Evolutionary conservation across 352 stramenopile species (phyloP).

Genomic region (Phytophthora hibernalis): DNA sequence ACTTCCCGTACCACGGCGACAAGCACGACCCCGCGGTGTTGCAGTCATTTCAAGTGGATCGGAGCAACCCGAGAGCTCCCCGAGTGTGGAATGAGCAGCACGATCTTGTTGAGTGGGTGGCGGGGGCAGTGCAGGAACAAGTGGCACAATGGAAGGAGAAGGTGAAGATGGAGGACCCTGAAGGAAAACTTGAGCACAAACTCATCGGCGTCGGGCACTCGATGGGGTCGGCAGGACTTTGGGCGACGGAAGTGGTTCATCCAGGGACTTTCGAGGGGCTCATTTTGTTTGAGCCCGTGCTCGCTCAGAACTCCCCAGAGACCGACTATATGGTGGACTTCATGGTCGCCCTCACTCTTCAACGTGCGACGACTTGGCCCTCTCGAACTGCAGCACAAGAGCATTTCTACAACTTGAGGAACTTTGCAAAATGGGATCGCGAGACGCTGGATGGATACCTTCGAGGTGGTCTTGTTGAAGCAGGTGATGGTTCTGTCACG

Average conservation of each 20-base stretch:
- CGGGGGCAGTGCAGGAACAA: constrained; percentile 32
- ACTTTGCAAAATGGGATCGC: constrained; percentile 50
- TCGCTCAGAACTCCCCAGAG: constrained; percentile 37
- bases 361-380: constrained; percentile 38
- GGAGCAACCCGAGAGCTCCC: constrained; percentile 33
- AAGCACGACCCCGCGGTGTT: constrained; percentile 31
- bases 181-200: constrained; percentile 21
- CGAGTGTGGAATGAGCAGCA: constrained; percentile 38
- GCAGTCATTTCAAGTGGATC: constrained; percentile 34
- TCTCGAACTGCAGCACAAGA: constrained; percentile 40
- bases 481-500: constrained; percentile 33
- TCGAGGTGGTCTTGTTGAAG: constrained; percentile 34
- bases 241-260: constrained; percentile 42
- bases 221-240: constrained; percentile 48
- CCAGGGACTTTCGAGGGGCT: constrained; percentile 59
- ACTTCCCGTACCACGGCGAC: constrained; percentile 55
- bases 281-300: constrained; percentile 61
- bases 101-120: constrained; percentile 33
- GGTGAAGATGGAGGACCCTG: constrained; percentile 15
- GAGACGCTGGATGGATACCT: constrained; percentile 42
- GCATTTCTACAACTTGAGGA: constrained; percentile 36
- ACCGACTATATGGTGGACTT: constrained; percentile 45
- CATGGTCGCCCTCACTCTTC: constrained; percentile 42
- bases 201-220: constrained; percentile 60
- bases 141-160: constrained; percentile 38